Base-by-base conservation (phyloP, 2,329 filamentous ascomycete genomes). In the Microcera coccophila region DNA sequence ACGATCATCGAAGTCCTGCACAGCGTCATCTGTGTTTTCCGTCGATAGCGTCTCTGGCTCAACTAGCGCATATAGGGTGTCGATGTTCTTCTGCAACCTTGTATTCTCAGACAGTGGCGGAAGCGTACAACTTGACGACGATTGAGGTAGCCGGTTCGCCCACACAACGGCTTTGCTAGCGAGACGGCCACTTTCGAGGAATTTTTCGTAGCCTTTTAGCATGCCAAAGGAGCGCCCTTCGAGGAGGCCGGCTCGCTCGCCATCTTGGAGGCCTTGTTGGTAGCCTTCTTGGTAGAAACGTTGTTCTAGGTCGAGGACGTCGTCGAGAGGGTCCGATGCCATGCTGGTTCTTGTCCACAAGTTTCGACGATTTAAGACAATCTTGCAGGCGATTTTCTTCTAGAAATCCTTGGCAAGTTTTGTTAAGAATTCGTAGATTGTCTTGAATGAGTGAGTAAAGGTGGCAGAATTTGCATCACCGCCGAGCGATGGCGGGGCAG, bases 181-280 rank as follows among this genome's bases (percentile, higher is more conserved):
- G 22, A 97, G 67, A 45, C 77, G 76, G 3, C 91, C 91, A 63
- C 89, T 79, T 49, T 89, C 84, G 32, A 86, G 62, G 60, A 94
- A 96, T 68, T 95, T 97, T 57, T 95, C 88, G 57, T 93, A 97
- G 1, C 90, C 91, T 52, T 90, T 93, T 62, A 94, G 86, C 32
- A 97, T 79, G 1, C 91, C 93, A 61, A 97, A 89, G 16, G 89
- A 80, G 39, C 90, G 86, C 47, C 93, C 93, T 74, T 98, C 93
- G 51, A 88, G 81, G 44, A 84, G 82, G 29, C 93, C 93, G 22
- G 87, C 84, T 45, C 77, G 76, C 31, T 80, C 72, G 46, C 93
- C 93, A 66, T 95, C 91, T 31, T 75, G 69, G 36, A 81, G 65
- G 33, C 93, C 93, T 41, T 88, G 77, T 5, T 74, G 65, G 70